Base-by-base conservation (phyloP, 805 yeast genomes). In the Nematodospora valgi region DNA sequence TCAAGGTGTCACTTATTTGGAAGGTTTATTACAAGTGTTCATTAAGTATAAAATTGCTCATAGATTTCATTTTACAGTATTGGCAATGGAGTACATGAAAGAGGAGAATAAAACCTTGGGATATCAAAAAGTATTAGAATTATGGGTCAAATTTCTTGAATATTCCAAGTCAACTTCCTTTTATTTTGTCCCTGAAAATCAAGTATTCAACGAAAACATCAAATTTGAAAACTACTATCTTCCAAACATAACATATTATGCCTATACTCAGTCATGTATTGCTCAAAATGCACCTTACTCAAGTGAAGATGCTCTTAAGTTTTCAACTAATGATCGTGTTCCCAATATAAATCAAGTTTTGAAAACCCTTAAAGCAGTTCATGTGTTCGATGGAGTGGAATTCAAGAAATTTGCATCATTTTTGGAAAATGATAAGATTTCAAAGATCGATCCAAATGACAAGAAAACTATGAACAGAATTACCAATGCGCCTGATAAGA, bases 101-200 rank as follows among this genome's bases (percentile, higher is more conserved):
- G 34, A 39, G 5, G 47, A 47, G 28, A 29, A 42, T 27, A 23
- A 27, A 18, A 34, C 36, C 6, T 33, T 35, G 6, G 45, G 45
- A 4, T 56, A 52, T 45, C 40, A 52, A 9, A 46, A 44, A 4
- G 56, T 57, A 4, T 53, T 67, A 32, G 44, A 49, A 25, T 31
- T 49, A 14, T 65, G 71, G 71, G 58, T 66, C 37, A 48, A 47
- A 35, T 52, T 39, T 40, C 37, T 61, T 34, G 68, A 63, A 46
- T 51, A 52, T 41, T n/a, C 18, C 13, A 19, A 14, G 30, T n/a
- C 18, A 16, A 30, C n/a, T 34, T 34, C 23, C n/a, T n/a, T n/a
- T n/a, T n/a, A 13, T n/a, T n/a, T n/a, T n/a, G n/a, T n/a, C n/a
- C n/a, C n/a, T n/a, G n/a, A n/a, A n/a, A n/a, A n/a, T n/a, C n/a